phyloP scores from a whole-genome alignment of 1,284 basidiomycete genomes.

The Ceratobasidium sp. region DNA sequence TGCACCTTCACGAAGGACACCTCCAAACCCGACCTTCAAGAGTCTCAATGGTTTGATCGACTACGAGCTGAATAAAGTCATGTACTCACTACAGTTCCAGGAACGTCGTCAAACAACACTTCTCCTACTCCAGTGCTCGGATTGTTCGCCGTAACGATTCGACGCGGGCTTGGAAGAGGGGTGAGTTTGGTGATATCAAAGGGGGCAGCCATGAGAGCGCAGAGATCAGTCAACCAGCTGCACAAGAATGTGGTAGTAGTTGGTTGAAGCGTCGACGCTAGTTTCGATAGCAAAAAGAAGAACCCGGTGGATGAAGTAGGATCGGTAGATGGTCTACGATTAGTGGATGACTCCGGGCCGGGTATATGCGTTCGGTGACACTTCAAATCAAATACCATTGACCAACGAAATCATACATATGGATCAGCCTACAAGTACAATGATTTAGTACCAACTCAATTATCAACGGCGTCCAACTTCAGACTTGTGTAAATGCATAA shows the following conservation, averaged over 20 bases:
- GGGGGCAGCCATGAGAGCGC: constrained; percentile 2
- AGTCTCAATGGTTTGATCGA: too few species aligned
- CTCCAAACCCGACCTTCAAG: constrained; percentile 31
- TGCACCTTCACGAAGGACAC: constrained; percentile 25
- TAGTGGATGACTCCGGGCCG: constrained; percentile 10
- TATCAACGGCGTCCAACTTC: constrained; percentile 31
- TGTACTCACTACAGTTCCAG: constrained; percentile 12
- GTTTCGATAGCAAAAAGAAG: neutral
- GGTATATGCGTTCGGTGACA: neutral
- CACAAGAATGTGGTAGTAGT: too few species aligned
- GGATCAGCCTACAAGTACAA: constrained; percentile 19
- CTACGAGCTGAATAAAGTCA: too few species aligned
- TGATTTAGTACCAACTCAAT: neutral
- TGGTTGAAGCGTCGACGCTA: neutral
- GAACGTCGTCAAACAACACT: constrained; percentile 32
- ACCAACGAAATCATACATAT: neutral
- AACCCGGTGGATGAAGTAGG: too few species aligned
- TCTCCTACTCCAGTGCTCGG: constrained; percentile 24
- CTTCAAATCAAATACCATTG: neutral
- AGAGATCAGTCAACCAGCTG: neutral
- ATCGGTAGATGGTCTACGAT: neutral
- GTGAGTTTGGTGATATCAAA: constrained; percentile 35
- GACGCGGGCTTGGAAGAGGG: constrained; percentile 59
- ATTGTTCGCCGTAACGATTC: constrained; percentile 67
- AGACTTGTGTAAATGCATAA: constrained; percentile 40